Evolutionary conservation across 805 yeast genomes (phyloP).

Genomic region (Barnettozyma pratensis): DNA sequence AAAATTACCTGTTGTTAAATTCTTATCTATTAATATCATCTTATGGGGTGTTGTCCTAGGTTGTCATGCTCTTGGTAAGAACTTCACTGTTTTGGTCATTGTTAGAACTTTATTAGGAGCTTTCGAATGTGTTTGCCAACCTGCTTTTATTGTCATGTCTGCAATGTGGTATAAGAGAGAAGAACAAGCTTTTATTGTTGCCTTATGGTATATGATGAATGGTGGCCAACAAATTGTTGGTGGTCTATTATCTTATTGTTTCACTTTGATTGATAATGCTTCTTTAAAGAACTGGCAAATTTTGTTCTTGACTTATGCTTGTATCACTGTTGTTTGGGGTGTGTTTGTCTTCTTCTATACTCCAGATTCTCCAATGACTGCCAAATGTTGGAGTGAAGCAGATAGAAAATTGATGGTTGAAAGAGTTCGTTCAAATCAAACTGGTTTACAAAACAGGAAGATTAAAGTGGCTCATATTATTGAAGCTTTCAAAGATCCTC

Average conservation of each 20-base stretch:
- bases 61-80: constrained; percentile 41
- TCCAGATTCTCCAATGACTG: constrained; percentile 42
- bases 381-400: constrained; percentile 33
- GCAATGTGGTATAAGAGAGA: constrained; percentile 53
- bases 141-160: constrained; percentile 46
- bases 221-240: constrained; percentile 41
- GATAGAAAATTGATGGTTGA: constrained; percentile 43
- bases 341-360: constrained; percentile 32
- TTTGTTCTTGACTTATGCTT: constrained; percentile 46
- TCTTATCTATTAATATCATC: constrained; percentile 36
- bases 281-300: constrained; percentile 47
- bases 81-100: constrained; percentile 43
- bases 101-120: constrained; percentile 44
- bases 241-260: constrained; percentile 38
- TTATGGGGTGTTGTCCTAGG: constrained; percentile 46
- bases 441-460: constrained; percentile 45
- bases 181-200: constrained; percentile 44
- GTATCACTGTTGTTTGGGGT: constrained; percentile 44
- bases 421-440: constrained; percentile 42
- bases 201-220: constrained; percentile 46
- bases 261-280: constrained; percentile 27
- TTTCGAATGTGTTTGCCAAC: constrained; percentile 47
- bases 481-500: constrained; percentile 35
- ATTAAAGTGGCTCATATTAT: constrained; percentile 40
- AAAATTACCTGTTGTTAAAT: constrained; percentile 44